Conservation (phyloP, 2,329 filamentous ascomycete genomes). For the Aspergillus carbonarius region DNA sequence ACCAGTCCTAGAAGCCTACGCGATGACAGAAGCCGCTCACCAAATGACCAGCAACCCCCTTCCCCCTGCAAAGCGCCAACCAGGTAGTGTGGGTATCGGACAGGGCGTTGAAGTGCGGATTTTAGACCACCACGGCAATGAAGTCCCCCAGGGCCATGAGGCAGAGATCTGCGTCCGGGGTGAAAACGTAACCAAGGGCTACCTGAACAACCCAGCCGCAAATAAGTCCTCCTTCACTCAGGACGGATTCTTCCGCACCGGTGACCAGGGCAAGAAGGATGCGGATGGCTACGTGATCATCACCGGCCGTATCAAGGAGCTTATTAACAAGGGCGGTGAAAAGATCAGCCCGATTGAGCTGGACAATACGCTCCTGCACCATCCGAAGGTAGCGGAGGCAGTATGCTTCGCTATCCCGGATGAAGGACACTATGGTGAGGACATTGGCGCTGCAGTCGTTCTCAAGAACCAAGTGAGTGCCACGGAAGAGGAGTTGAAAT, state of each 20-base stretch:
- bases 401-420: constrained; percentile 82
- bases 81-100: constrained; percentile 77
- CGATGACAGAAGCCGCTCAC: constrained; percentile 82
- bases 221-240: constrained; percentile 72
- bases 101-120: constrained; percentile 82
- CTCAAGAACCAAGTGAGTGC: constrained; percentile 63
- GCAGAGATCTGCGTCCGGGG: constrained; percentile 82
- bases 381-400: constrained; percentile 71
- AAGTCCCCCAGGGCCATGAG: constrained; percentile 67
- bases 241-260: constrained; percentile 81
- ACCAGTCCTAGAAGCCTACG: constrained; percentile 84
- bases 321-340: constrained; percentile 86
- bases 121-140: constrained; percentile 66
- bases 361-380: constrained; percentile 75
- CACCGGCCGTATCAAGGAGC: constrained; percentile 88
- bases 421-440: constrained; percentile 74
- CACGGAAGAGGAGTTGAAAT: constrained; percentile 61
- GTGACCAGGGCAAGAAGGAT: constrained; percentile 80
- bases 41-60: constrained; percentile 59
- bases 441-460: constrained; percentile 74
- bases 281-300: constrained; percentile 79
- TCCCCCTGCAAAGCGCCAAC: constrained; percentile 70
- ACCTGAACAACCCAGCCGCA: constrained; percentile 77
- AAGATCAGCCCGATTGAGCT: constrained; percentile 88
- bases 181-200: constrained; percentile 80